A percentile compares a stretch with the other conserved stretches of the same genome.
phyloP scores from a whole-genome alignment of 2,329 filamentous ascomycete species.

The Leptodontidium sp. region DNA sequence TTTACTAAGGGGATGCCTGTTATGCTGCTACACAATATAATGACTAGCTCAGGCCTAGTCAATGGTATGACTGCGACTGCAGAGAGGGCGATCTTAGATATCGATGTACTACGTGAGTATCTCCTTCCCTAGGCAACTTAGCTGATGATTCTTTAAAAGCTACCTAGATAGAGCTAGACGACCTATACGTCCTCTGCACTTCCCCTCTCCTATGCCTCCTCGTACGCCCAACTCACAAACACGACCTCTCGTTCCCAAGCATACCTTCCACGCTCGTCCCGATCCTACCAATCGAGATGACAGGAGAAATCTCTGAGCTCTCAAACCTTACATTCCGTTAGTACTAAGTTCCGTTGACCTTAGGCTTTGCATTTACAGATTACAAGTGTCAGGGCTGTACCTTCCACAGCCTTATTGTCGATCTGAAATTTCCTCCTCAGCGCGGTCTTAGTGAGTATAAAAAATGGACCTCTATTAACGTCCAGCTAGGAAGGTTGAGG shows the following conservation, averaged over 20 bases:
- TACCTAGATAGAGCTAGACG: neutral
- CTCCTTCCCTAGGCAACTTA: neutral
- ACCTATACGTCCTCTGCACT: slow-evolving; percentile 3
- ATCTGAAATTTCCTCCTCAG: slow-evolving; percentile 3
- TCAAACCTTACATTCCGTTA: neutral
- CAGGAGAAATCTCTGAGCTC: neutral
- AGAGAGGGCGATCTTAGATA: slow-evolving; percentile 6
- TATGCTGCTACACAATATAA: neutral
- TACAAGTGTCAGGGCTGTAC: neutral
- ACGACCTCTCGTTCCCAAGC: neutral
- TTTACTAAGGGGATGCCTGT: slow-evolving; percentile 2
- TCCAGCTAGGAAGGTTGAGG: neutral
- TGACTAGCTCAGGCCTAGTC: slow-evolving; percentile 8
- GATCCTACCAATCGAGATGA: neutral
- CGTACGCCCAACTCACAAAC: slow-evolving; percentile 1
- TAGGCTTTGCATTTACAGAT: slow-evolving; percentile 2
- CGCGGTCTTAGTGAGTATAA: neutral
- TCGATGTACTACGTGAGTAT: neutral
- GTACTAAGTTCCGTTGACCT: neutral
- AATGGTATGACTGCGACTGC: neutral
- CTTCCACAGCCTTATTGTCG: neutral
- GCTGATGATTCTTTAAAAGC: slow-evolving; percentile 6
- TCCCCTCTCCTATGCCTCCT: slow-evolving; percentile 4
- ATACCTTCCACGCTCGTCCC: neutral
- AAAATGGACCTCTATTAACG: neutral